Conservation (phyloP, 2,329 filamentous ascomycete genomes). For the Beauveria varroae region DNA sequence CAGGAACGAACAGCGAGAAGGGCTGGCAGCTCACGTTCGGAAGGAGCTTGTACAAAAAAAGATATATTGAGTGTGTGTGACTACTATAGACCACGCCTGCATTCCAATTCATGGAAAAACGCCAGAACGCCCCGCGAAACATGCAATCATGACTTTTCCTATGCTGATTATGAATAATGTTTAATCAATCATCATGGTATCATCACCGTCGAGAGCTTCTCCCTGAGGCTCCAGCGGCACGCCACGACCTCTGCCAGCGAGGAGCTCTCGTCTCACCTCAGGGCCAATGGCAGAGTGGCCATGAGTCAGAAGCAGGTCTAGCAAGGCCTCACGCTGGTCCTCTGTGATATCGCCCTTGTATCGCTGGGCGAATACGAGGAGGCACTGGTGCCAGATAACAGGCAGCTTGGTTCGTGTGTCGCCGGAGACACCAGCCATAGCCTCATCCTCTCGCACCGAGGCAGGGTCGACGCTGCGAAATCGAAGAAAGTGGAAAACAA, state of each 20-base stretch:
- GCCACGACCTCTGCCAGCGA: conserved; percentile 81
- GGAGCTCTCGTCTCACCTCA: conserved; percentile 79
- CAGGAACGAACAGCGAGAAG: neutral
- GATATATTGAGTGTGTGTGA: neutral
- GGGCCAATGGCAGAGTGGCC: conserved; percentile 86
- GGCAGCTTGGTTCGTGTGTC: conserved; percentile 61
- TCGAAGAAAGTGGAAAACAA: conserved; percentile 94
- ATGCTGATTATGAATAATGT: conserved; percentile 11
- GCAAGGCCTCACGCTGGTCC: conserved; percentile 81
- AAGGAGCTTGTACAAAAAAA: neutral
- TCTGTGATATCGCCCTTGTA: conserved; percentile 96
- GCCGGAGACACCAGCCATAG: conserved; percentile 41
- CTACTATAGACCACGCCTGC: neutral
- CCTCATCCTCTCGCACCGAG: conserved; percentile 43
- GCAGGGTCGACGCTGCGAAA: conserved; percentile 66
- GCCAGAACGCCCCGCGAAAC: conserved; percentile 13
- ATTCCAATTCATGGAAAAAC: conserved; percentile 3
- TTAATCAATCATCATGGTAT: conserved; percentile 76
- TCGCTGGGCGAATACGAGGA: conserved; percentile 85
- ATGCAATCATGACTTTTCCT: conserved; percentile 11
- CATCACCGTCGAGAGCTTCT: conserved; percentile 63
- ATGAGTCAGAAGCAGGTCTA: conserved; percentile 77
- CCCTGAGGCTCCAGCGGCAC: conserved; percentile 53
- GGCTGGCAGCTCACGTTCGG: neutral
- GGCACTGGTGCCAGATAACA: conserved; percentile 92